Evolutionary conservation across 2,329 filamentous ascomycete genomes (phyloP).

Genomic region (Xenosphaeropsis pyriputrescens): DNA sequence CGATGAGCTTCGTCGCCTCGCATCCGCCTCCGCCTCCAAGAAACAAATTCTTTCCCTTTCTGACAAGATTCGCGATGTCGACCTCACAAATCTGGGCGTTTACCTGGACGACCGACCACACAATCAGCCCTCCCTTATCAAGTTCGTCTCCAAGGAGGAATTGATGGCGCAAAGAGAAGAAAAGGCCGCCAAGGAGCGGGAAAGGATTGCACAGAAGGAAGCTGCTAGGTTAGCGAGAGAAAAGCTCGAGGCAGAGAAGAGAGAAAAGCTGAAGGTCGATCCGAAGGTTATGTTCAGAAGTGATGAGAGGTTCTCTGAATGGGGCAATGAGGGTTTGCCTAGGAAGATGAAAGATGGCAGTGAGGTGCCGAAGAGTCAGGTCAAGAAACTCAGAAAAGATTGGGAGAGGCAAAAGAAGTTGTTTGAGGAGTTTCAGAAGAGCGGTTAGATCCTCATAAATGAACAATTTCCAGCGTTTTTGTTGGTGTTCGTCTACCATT

Average conservation of each 20-base stretch:
- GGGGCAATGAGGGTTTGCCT: conserved; percentile 74
- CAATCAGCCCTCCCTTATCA: conserved; percentile 56
- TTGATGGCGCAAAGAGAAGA: conserved; percentile 43
- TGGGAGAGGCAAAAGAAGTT: conserved; percentile 85
- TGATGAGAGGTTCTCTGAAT: conserved; percentile 51
- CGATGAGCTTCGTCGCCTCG: conserved; percentile 44
- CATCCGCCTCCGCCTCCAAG: conserved; percentile 34
- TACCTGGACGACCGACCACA: conserved; percentile 75
- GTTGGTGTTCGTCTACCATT: too few relatives aligned
- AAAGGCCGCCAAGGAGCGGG: conserved; percentile 43
- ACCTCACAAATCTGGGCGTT: conserved; percentile 70
- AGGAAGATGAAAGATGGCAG: conserved; percentile 62
- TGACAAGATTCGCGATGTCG: conserved; percentile 66
- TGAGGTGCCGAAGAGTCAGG: conserved; percentile 64
- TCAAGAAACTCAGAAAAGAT: conserved; percentile 76
- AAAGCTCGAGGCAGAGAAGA: conserved; percentile 35
- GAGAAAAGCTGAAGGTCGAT: conserved; percentile 39
- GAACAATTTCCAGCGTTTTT: too few relatives aligned
- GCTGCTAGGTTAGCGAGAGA: conserved; percentile 30
- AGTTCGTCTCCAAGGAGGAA: conserved; percentile 41
- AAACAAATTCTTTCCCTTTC: conserved; percentile 65
- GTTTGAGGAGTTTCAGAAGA: conserved; percentile 42
- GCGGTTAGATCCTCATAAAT: too few relatives aligned
- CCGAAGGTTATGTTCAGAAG: conserved; percentile 41
- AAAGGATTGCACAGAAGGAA: conserved; percentile 44